Percentiles rank a stretch among this genome's conserved stretches.
phyloP scores from a whole-genome alignment of 352 stramenopile species.

The Globisporangium barbulae region DNA sequence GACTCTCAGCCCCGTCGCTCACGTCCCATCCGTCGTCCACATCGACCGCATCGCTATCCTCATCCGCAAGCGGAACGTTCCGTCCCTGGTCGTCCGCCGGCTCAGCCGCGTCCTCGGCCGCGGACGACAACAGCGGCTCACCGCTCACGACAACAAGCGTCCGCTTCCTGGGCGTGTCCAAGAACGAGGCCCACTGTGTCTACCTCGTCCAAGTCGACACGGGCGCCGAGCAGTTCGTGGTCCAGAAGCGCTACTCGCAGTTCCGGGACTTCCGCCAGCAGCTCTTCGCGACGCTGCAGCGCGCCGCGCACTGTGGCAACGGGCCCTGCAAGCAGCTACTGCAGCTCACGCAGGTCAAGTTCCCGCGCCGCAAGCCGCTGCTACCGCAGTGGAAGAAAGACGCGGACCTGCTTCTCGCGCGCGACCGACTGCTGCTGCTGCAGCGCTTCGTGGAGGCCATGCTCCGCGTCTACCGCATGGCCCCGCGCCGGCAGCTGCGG shows the following conservation, averaged over 20 bases:
- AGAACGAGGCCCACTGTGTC: conserved; percentile 34
- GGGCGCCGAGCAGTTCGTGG: conserved; percentile 40
- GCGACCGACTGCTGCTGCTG: conserved; percentile 34
- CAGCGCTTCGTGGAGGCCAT: conserved; percentile 54
- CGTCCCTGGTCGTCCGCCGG: conserved; percentile 11
- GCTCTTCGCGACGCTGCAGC: conserved; percentile 30
- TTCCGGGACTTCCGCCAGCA: conserved; percentile 56
- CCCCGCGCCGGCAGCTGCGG: conserved; percentile 44
- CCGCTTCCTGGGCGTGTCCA: conserved; percentile 43
- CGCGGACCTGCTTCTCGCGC: conserved; percentile 26
- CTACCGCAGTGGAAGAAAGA: conserved; percentile 15
- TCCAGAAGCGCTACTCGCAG: conserved; percentile 71
- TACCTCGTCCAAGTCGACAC: conserved; percentile 63
- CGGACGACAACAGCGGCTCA: conserved; percentile 9
- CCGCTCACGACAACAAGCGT: conserved; percentile 36
- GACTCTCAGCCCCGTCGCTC: conserved; percentile 9
- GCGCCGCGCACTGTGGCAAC: conserved; percentile 26
- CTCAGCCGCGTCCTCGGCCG: conserved; percentile 5
- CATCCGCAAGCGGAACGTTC: conserved; percentile 3
- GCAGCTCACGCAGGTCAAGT: conserved; percentile 48
- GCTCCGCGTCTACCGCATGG: conserved; percentile 45
- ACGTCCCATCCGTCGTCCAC: conserved; percentile 1
- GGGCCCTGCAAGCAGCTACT: conserved; percentile 41
- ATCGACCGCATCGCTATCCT: background rate
- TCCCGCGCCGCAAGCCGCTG: conserved; percentile 43